phyloP scores from a whole-genome alignment of 176 grass and related monocot genomes.

The Microstegium vimineum region DNA sequence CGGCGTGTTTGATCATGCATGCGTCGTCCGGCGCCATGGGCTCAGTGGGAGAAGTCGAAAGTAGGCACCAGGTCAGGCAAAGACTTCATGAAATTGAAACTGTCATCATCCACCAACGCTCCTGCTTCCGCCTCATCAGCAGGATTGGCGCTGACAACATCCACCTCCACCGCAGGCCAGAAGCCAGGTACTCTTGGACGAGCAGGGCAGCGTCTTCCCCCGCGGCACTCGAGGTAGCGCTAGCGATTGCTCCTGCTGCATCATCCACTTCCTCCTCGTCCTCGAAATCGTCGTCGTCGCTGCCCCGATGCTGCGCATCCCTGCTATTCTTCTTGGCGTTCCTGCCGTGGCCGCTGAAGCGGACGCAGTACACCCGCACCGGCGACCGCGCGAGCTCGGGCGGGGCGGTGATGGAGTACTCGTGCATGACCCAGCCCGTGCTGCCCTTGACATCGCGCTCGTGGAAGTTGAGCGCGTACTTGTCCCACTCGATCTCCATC shows the following conservation, averaged over 20 bases:
- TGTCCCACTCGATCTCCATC: background rate
- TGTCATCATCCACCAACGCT: background rate
- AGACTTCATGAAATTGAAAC: background rate
- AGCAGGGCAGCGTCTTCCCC: background rate
- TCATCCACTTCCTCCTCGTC: background rate
- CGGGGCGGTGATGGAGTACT: constrained; percentile 5
- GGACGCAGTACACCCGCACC: background rate
- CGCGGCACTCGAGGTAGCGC: too few species aligned
- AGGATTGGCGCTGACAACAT: background rate
- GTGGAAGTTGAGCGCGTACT: background rate
- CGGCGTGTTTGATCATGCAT: background rate
- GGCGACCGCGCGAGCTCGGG: background rate
- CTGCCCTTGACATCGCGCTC: background rate
- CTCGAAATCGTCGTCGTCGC: background rate
- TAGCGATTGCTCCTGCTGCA: too few species aligned
- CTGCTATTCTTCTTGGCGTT: constrained; percentile 2
- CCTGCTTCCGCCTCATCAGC: background rate
- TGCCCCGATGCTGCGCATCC: background rate
- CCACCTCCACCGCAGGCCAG: background rate
- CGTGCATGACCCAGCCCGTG: constrained; percentile 20
- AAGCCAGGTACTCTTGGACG: background rate
- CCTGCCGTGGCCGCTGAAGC: background rate
- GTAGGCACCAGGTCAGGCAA: background rate
- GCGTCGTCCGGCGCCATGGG: background rate
- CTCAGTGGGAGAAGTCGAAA: background rate